Evolutionary conservation across 2,329 filamentous ascomycete species (phyloP), one percentile per base, ranked within the genome.

Genomic region (Cryphonectria radicalis): DNA sequence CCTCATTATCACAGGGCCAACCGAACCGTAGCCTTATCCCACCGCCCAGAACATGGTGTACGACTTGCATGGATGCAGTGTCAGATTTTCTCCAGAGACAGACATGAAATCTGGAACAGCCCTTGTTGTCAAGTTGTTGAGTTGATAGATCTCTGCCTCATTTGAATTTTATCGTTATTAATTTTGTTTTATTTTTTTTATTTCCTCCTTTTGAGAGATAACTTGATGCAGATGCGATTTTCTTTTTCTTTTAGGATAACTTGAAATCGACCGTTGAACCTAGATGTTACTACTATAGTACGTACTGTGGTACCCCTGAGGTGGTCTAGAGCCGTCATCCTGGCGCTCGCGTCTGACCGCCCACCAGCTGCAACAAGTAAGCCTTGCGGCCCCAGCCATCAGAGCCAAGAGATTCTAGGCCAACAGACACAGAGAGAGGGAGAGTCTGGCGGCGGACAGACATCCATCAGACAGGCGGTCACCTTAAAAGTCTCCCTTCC

Each of bases 251-350:
- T 5, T 7, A 22, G 32, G 3, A 17, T 32, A 11, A 40, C 35
- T 13, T 13, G 11, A n/a, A 63, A 7, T 42, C 60, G 19, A 22
- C 60, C 35, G 35, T 63, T 59, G 55, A 19, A 25, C 17, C 35
- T 37, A 63, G 28, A 22, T 22, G 19, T 13, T 28, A 13, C 35
- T 37, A 66, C 22, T 10, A n/a, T 50, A 50, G 46, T 50, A 8
- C 22, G n/a, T 4, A 11, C 46, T 50, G 22, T n/a, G 22, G 46
- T 50, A 50, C 17, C 63, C 71, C 70, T 67, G 64, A 35, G 46
- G 67, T 35, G 25, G 32, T 62, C 43, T 50, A 70, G 60, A 72
- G 68, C 71, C 66, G 43, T 46, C 68, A 72, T 70, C 65, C 67
- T 70, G 63, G 71, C 65, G 55, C 55, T 13, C 22, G 55, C 32